phyloP scores from a whole-genome alignment of 83 land plant genomes.

The Thuja plicata region DNA sequence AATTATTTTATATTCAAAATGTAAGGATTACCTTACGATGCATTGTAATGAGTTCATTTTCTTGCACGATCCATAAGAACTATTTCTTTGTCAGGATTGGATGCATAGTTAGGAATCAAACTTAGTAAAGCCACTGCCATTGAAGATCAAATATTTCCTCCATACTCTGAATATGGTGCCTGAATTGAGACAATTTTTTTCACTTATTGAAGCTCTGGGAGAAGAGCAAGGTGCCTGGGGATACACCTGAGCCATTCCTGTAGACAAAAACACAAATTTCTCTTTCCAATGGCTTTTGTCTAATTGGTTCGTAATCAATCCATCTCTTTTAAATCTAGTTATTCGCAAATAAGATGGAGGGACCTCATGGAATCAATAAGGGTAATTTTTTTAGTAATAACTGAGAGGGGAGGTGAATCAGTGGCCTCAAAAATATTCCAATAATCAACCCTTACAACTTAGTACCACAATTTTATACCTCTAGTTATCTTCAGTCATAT shows the following conservation, averaged over 20 bases:
- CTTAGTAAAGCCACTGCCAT: slow-evolving; percentile 50
- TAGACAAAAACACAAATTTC: too few species aligned
- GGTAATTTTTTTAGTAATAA: too few species aligned
- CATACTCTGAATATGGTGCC: slow-evolving; percentile 34
- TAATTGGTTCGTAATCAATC: too few species aligned
- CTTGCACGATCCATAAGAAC: slow-evolving; percentile 50
- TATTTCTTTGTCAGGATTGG: slow-evolving; percentile 22
- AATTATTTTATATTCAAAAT: background rate
- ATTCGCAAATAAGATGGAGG: too few species aligned
- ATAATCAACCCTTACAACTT: too few species aligned
- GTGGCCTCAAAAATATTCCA: too few species aligned
- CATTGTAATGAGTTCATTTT: slow-evolving; percentile 30
- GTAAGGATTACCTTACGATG: slow-evolving; percentile 24
- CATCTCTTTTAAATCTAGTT: too few species aligned
- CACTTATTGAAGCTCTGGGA: background rate
- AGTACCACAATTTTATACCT: too few species aligned
- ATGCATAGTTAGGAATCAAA: slow-evolving; percentile 38
- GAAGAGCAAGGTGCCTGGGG: background rate
- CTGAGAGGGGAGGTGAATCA: too few species aligned
- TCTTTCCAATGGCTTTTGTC: too few species aligned
- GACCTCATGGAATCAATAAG: too few species aligned
- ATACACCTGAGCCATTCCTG: background rate
- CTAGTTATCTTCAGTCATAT: too few species aligned
- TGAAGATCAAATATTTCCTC: slow-evolving; percentile 54
- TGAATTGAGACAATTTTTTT: background rate